These are phyloP conservation scores for Arxiozyma heterogenica DNA, from an alignment of 1,139 yeast species.

Conservation along the genomic window DNA sequence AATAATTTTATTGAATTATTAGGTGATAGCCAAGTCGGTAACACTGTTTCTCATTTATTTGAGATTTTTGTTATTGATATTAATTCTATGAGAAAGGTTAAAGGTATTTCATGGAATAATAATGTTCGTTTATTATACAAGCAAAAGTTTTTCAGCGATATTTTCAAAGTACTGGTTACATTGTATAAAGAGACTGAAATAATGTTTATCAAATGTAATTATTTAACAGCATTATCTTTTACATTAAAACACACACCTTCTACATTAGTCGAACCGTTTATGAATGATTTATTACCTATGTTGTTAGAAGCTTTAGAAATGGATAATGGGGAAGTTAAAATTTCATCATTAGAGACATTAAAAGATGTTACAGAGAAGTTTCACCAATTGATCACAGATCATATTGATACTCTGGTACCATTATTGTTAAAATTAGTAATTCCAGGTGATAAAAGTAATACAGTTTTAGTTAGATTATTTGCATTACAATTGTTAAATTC, in stretches of 20 bases:
- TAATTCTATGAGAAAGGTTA: constrained; percentile 47
- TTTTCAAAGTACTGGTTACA: constrained; percentile 42
- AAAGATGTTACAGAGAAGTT: constrained; percentile 47
- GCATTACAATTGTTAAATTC: constrained; percentile 49
- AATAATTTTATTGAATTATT: constrained; percentile 34
- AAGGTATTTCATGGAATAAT: constrained; percentile 43
- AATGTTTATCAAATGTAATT: constrained; percentile 36
- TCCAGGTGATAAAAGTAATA: constrained; percentile 21
- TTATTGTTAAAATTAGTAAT: constrained; percentile 38
- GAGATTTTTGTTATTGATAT: constrained; percentile 61
- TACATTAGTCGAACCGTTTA: constrained; percentile 51
- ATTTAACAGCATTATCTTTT: constrained; percentile 57
- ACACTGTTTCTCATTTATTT: constrained; percentile 43
- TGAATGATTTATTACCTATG: constrained; percentile 58
- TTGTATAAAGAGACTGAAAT: constrained; percentile 30
- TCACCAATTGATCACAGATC: constrained; percentile 41
- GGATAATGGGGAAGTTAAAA: constrained; percentile 41
- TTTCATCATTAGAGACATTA: constrained; percentile 51
- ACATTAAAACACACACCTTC: constrained; percentile 58
- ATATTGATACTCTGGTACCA: constrained; percentile 51
- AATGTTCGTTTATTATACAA: constrained; percentile 62
- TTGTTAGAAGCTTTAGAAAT: constrained; percentile 56
- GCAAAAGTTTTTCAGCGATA: constrained; percentile 60
- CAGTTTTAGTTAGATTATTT: constrained; percentile 43
- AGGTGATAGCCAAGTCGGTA: constrained; percentile 29